Conservation (phyloP, 768 basidiomycete genomes). For the Suillus luteus region DNA sequence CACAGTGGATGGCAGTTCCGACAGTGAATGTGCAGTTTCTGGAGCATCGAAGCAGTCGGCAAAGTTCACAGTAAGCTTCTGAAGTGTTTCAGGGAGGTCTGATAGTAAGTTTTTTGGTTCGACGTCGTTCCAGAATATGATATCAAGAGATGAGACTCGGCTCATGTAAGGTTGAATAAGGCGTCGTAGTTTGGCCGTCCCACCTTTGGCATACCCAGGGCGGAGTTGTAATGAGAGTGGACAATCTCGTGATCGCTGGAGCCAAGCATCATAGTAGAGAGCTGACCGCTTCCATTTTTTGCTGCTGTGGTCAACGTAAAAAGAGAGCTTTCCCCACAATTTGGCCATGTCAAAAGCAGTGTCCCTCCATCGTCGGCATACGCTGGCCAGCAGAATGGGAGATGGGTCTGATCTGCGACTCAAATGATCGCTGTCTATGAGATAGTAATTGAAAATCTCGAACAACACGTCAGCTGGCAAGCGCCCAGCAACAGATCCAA, state of each 20-base stretch:
- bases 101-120: neutral
- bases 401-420: neutral
- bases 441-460: neutral
- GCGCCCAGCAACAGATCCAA: neutral
- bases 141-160: neutral
- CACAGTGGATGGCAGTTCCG: neutral
- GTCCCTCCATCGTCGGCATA: neutral
- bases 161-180: neutral
- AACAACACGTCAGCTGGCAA: neutral
- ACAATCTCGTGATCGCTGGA: neutral
- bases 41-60: neutral
- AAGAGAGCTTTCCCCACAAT: neutral
- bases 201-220: neutral
- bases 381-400: neutral
- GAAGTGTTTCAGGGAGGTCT: neutral
- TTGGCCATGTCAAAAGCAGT: neutral
- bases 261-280: neutral
- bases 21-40: neutral
- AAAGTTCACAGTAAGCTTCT: neutral
- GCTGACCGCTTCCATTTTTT: neutral
- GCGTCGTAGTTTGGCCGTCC: neutral
- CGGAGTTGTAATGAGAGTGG: neutral
- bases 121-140: neutral
- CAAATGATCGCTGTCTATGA: neutral
- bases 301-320: neutral